Evolutionary conservation across 495 filamentous ascomycete species (phyloP), one percentile per base, ranked within the genome.

Genomic region (Xylaria venustula): DNA sequence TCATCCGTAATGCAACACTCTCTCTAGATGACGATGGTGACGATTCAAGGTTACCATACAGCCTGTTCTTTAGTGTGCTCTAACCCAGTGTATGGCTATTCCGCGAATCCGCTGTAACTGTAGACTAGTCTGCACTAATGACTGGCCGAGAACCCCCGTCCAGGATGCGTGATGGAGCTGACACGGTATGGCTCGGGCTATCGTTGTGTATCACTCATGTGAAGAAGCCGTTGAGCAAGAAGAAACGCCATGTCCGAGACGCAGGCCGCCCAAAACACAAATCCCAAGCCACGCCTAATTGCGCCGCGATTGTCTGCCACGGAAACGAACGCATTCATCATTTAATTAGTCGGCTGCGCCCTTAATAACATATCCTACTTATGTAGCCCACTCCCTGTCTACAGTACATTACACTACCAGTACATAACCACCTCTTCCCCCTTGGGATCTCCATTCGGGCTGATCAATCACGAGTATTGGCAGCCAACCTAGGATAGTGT

Each of bases 191-290:
- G 28, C 19, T 15, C 48, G 17, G 26, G 17, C 20, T 32, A 20
- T 36, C 5, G 49, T 52, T 51, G 19, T 51, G 12, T 2, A 4
- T 19, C 11, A 32, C n/a, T 20, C n/a, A 14, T 45, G 25, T 20
- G 22, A 32, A 20, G 23, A 47, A 34, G 5, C 17, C 17, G 55
- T 50, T 49, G 23, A 41, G 15, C 25, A 23, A 37, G n/a, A 17
- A 8, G 6, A 22, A 54, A 26, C 9, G 30, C 45, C 32, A 40
- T 58, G 26, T 32, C 36, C 56, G 36, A 42, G 45, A 58, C 25
- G 56, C 46, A 58, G 54, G 30, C 46, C 28, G 46, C 56, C 56
- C 28, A 40, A 59, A 44, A 22, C 56, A 51, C 23, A n/a, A 37
- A n/a, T 26, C 19, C 54, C 12, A 47, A 48, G 44, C 41, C 40